Evolutionary conservation across 1,139 yeast genomes (phyloP), one percentile per base, ranked within the genome.

Genomic region (Diutina neorugosa): DNA sequence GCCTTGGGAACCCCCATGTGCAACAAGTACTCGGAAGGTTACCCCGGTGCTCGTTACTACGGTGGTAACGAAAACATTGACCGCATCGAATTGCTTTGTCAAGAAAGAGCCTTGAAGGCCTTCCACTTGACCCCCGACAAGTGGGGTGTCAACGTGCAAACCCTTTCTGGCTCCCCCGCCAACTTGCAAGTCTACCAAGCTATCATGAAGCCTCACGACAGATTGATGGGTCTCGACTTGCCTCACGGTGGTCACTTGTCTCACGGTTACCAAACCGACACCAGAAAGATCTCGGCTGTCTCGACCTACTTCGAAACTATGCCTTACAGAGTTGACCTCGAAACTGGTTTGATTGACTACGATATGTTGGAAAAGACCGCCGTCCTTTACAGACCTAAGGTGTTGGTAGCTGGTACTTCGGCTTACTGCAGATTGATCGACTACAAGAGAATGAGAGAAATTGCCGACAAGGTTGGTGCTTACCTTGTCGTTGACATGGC

Each of bases 231-330:
- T 57, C 80, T 91, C 63, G 97, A 91, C 67, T 78, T 91, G 65
- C 97, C 98, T 59, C 97, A 91, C 63, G 98, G 98, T 62, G 98
- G 98, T 55, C 98, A 91, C 69, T 80, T 91, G 66, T 87, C 96
- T 51, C 98, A 91, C 67, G 98, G 98, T 57, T 91, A 91, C 74
- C 96, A 90, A 73, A 86, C 96, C 53, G 84, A 86, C 59, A 76
- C 89, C 55, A 80, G 91, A 58, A 91, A 91, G 77, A 90, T 91
- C 62, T 87, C 96, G 19, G 89, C 80, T 63, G 84, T 91, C 58
- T 90, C 97, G 52, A 91, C 89, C 65, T 91, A 91, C 71, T 91
- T 91, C 74, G 95, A 89, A 75, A 90, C 97, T 57, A 89, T 91
- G 96, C 97, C 98, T 43, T 91, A 91, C 76, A 81, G 96, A 66